Base-by-base conservation (phyloP, 2,329 filamentous ascomycete genomes). In the Xylaria sp. region DNA sequence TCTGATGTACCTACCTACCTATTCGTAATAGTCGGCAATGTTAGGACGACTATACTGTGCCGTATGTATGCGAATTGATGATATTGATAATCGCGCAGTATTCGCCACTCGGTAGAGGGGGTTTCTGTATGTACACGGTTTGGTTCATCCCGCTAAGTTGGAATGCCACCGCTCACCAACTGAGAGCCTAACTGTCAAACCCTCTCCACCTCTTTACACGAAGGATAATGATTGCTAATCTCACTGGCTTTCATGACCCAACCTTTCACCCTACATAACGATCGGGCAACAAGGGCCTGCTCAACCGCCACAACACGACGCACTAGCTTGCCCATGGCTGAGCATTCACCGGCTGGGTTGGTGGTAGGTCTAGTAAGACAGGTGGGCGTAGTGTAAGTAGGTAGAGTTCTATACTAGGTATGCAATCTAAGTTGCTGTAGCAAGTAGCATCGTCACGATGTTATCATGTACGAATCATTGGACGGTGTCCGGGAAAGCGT, bases 251-350 rank as follows among this genome's bases (percentile, higher is more conserved):
- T 24, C 9, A 24, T 7, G 21, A 24, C 47, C 19, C 21, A 12
- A 24, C 47, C 21, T 48, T 21, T 4, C n/a, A 8, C 45, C 45
- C 19, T 8, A 21, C 14, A 45, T 8, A 48, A 5, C 4, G 45
- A 48, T 21, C 21, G n/a, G 45, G 45, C 45, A 48, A 48, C 45
- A 48, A 27, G 47, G 47, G 19, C 47, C 14, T 57, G 32, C 32
- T 42, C 14, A 21, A 94, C 92, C 53, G 93, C 93, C 65, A 93
- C 81, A 58, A 78, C 82, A 83, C 4, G 92, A 92, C 4, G 94
- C 85, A 97, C 93, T 51, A 93, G 81, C 81, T 90, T 92, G 54
- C 92, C 93, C 93, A 97, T 97, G 73, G 92, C 89, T 3, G 87
- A 91, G 84, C 95, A 97, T 50, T 64, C n/a, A 54, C 14, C 89